Evolutionary conservation across 2,329 filamentous ascomycete genomes (phyloP).

Genomic region (Didymella pinodella): DNA sequence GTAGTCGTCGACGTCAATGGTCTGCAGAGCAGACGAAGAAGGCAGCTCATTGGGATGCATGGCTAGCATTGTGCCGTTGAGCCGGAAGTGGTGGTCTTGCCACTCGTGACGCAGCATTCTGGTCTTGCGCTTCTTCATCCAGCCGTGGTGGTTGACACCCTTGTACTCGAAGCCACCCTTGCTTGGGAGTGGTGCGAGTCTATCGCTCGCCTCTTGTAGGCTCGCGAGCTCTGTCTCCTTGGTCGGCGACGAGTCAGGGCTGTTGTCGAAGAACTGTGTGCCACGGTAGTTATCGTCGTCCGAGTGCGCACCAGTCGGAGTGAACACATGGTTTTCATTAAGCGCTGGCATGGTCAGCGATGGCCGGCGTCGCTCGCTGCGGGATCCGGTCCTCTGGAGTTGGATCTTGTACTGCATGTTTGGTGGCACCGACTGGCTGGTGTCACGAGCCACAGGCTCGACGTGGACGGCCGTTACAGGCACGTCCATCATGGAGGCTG

Average conservation of each 20-base stretch:
- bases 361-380: slow-evolving; percentile 64
- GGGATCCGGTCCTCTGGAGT: slow-evolving; percentile 56
- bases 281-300: slow-evolving; percentile 47
- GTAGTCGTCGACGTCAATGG: slow-evolving; percentile 88
- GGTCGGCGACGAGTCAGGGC: slow-evolving; percentile 45
- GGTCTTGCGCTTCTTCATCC: slow-evolving; percentile 94
- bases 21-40: slow-evolving; percentile 73
- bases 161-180: slow-evolving; percentile 49
- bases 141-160: slow-evolving; percentile 77
- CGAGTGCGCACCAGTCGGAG: slow-evolving; percentile 43
- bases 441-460: slow-evolving; percentile 77
- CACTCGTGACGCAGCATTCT: slow-evolving; percentile 90
- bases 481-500: slow-evolving; percentile 89
- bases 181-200: slow-evolving; percentile 42
- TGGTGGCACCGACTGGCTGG: slow-evolving; percentile 90
- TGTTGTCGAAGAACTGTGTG: slow-evolving; percentile 45
- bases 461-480: slow-evolving; percentile 77
- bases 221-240: slow-evolving; percentile 40
- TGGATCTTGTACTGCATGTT: slow-evolving; percentile 80
- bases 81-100: slow-evolving; percentile 89
- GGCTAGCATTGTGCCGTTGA: slow-evolving; percentile 68
- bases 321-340: slow-evolving; percentile 67
- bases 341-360: slow-evolving; percentile 76
- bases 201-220: slow-evolving; percentile 31
- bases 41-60: slow-evolving; percentile 68